Conservation (phyloP, 306 rosid genomes). For the Pyrus communis region DNA sequence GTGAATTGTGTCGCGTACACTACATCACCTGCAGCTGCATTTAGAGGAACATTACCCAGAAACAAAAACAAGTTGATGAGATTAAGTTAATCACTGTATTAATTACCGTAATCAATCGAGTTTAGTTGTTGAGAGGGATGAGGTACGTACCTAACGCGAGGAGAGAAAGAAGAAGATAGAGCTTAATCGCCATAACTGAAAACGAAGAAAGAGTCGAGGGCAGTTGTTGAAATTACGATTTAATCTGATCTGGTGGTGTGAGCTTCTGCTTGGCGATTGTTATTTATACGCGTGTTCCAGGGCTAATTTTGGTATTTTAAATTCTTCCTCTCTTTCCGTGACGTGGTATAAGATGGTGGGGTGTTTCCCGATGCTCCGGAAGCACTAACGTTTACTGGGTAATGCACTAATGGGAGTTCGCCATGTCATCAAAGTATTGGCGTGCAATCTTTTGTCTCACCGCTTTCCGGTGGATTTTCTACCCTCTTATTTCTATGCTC, state of each 20-base stretch:
- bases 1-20: constrained; percentile 44
- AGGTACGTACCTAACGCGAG: neutral
- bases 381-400: neutral
- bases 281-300: neutral
- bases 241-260: neutral
- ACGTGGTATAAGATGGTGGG: neutral
- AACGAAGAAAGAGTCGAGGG: neutral
- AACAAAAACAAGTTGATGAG: neutral
- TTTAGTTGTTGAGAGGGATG: neutral
- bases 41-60: neutral
- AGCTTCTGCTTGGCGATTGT: neutral
- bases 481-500: too few species aligned
- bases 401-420: neutral
- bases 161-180: neutral
- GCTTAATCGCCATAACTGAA: constrained; percentile 20
- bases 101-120: neutral
- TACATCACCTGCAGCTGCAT: constrained; percentile 23
- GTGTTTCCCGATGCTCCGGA: neutral
- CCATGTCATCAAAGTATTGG: neutral
- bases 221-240: neutral
- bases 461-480: too few species aligned
- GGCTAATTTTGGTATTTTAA: neutral
- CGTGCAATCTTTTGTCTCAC: neutral
- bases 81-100: neutral
- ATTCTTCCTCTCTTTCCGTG: neutral